Evolutionary conservation across 176 grass and related monocot genomes (phyloP), one percentile per base, ranked within the genome.

Genomic region (Echinochloa phyllopogon): DNA sequence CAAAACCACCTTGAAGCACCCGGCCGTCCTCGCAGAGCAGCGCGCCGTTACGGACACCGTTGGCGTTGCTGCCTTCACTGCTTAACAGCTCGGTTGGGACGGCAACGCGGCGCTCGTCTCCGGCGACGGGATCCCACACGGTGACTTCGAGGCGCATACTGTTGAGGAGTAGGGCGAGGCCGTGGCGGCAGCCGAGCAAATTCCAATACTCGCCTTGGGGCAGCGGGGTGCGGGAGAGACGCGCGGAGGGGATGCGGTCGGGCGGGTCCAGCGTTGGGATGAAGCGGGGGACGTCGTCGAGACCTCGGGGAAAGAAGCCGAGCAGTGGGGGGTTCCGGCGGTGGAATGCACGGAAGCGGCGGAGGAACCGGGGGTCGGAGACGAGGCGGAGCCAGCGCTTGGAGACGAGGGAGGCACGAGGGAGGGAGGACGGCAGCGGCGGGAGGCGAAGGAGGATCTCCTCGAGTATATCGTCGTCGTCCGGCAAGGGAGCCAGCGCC

Each of bases 261-360:
- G 45, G 44, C 6, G 70, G 13, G 6, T 51, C 45, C 45, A 51
- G 70, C 70, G 24, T 33, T 5, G 70, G 70, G 13, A 0, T 4
- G 70, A 73, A 73, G 13, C 2, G 0, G 13, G 5, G 24, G 0
- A 1, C 0, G 12, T 0, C 12, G 23, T 8, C 0, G 69, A 20
- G 6, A 21, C 14, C 13, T 14, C 18, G 7, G 69, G 7, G 0
- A 13, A 51, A 37, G 47, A 74, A 10, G 71, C 70, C 70, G 14
- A 73, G 70, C 0, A 73, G 45, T 2, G 23, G 44, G 24, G 70
- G 6, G 0, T 33, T 1, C 44, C 24, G 70, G 45, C 9, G 14
- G 45, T 33, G 70, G 45, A 72, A 72, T 12, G 70, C 24, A 15
- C 69, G 43, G 69, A 72, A 50, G 69, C 69, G 69, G 44, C 44